These are phyloP conservation scores for Termitomyces sp. DNA, from an alignment of 768 basidiomycete genomes.

Conservation along the genomic window DNA sequence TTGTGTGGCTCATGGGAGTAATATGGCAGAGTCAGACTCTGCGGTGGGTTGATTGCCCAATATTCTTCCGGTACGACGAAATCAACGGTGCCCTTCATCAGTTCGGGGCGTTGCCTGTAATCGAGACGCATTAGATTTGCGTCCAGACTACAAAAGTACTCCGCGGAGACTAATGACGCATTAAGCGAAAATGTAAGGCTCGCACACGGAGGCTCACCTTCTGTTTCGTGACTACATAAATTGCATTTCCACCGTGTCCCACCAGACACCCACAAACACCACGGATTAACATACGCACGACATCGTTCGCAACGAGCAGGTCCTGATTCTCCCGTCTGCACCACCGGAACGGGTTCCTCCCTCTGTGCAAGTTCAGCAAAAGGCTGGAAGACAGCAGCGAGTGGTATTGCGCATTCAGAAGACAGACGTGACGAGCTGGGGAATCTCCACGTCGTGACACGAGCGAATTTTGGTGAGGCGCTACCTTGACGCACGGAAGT, in stretches of 20 bases:
- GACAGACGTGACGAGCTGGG: slow-evolving; percentile 79
- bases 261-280: slow-evolving; percentile 81
- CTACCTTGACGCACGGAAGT: slow-evolving; percentile 49
- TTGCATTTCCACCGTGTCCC: slow-evolving; percentile 92
- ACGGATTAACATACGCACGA: slow-evolving; percentile 90
- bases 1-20: slow-evolving; percentile 47
- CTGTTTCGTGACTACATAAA: slow-evolving; percentile 78
- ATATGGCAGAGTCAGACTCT: slow-evolving; percentile 50
- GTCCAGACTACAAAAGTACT: slow-evolving; percentile 85
- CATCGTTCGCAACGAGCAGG: slow-evolving; percentile 85
- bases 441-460: slow-evolving; percentile 86
- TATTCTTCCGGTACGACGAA: slow-evolving; percentile 82
- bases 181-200: background rate
- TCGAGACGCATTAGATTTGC: slow-evolving; percentile 76
- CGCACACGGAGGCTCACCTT: slow-evolving; percentile 51
- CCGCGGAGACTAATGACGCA: slow-evolving; percentile 54
- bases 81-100: slow-evolving; percentile 90
- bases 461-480: slow-evolving; percentile 86
- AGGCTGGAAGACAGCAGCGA: slow-evolving; percentile 85
- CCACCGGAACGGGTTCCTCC: slow-evolving; percentile 77
- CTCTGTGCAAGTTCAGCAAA: slow-evolving; percentile 78
- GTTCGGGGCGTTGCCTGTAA: slow-evolving; percentile 77
- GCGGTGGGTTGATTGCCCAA: slow-evolving; percentile 73
- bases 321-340: slow-evolving; percentile 67
- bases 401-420: slow-evolving; percentile 77